Evolutionary conservation across 495 filamentous ascomycete species (phyloP).

Genomic region (Xylaria palmicola): DNA sequence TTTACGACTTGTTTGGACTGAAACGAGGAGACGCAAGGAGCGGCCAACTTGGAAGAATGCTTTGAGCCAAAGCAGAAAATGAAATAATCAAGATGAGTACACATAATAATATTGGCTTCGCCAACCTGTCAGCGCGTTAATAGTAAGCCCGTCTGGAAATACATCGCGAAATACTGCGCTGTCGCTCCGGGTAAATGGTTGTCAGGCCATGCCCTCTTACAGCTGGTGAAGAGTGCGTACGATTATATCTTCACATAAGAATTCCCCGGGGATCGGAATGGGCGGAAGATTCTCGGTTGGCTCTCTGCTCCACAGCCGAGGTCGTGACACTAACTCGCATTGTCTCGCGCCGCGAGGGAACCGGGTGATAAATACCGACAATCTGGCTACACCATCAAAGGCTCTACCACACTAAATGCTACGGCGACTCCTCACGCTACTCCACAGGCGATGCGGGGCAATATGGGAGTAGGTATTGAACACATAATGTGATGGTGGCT

Average conservation of each 20-base stretch:
- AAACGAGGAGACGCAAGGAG: not conserved
- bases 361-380: not conserved
- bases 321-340: conserved; percentile 6
- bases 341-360: conserved; percentile 4
- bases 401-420: not conserved
- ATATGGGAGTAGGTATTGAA: too few relatives aligned
- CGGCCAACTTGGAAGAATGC: not conserved
- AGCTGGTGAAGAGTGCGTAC: not conserved
- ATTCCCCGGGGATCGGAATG: not conserved
- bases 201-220: not conserved
- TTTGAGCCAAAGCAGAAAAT: conserved; percentile 5
- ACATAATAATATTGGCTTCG: conserved; percentile 1
- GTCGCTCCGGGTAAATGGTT: not conserved
- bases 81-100: not conserved
- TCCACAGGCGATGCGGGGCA: conserved; percentile 6
- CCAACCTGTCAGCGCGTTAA: not conserved
- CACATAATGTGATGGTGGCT: not conserved
- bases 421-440: not conserved
- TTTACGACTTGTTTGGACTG: conserved; percentile 13
- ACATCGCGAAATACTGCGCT: not conserved
- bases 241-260: not conserved
- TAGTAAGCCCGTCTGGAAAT: not conserved
- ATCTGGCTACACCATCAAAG: not conserved
- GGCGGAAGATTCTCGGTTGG: not conserved
- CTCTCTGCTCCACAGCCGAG: not conserved